Evolutionary conservation across 306 rosid species (phyloP).

Genomic region (Echinosophora koreensis): DNA sequence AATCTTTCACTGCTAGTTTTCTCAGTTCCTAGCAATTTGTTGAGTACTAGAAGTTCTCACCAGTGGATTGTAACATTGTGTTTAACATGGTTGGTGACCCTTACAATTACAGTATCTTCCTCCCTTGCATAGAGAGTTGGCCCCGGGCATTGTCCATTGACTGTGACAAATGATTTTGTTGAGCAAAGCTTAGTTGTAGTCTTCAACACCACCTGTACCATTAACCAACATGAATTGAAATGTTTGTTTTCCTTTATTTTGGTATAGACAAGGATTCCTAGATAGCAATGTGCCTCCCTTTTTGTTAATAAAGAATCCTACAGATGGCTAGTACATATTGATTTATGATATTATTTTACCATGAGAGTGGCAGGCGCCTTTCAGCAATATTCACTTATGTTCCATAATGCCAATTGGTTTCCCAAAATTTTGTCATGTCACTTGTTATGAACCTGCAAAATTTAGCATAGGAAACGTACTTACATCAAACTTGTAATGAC

Average conservation of each 20-base stretch:
- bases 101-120: conserved; percentile 69
- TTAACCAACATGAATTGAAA: conserved; percentile 31
- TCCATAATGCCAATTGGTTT: background rate
- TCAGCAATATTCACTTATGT: conserved; percentile 1
- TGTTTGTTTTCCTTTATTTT: background rate
- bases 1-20: background rate
- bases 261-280: background rate
- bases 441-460: conserved; percentile 27
- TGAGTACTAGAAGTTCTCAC: conserved; percentile 53
- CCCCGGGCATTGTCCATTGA: conserved; percentile 77
- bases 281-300: background rate
- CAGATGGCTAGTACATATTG: conserved; percentile 1
- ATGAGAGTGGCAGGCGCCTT: conserved; percentile 13
- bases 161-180: conserved; percentile 57
- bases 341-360: conserved; percentile 14
- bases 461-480: conserved; percentile 47
- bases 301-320: background rate
- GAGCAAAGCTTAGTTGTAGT: conserved; percentile 70
- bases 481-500: conserved; percentile 69
- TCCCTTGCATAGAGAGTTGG: conserved; percentile 79
- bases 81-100: conserved; percentile 70
- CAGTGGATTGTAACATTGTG: conserved; percentile 75
- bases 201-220: conserved; percentile 68
- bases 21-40: conserved; percentile 12
- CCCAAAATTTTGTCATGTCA: background rate